Evolutionary conservation across 768 basidiomycete species (phyloP).

Genomic region (Trametes elegans): DNA sequence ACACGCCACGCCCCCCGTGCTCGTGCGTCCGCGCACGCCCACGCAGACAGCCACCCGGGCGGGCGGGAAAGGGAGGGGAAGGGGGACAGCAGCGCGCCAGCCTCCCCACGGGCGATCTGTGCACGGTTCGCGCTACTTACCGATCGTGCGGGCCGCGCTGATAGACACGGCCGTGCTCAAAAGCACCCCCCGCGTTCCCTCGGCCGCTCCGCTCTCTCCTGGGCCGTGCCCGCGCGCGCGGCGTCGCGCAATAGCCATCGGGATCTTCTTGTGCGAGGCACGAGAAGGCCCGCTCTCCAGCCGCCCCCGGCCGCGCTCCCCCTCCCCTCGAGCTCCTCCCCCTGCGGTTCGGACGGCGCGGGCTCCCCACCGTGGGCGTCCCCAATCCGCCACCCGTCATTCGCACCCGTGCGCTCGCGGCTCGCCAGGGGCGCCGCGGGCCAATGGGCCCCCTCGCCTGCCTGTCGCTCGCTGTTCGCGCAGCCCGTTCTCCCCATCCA

Average conservation of each 20-base stretch:
- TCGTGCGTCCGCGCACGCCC: too few species aligned
- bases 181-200: slow-evolving; percentile 20
- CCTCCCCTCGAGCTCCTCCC: not conserved
- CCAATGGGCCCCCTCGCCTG: slow-evolving; percentile 5
- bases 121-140: slow-evolving; percentile 11
- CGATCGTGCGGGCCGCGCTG: slow-evolving; percentile 21
- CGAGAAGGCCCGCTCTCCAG: slow-evolving; percentile 12
- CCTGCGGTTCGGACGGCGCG: slow-evolving; percentile 4
- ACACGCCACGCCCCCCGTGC: not conserved
- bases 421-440: slow-evolving; percentile 5
- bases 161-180: slow-evolving; percentile 24
- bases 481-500: not conserved
- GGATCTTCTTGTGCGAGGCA: slow-evolving; percentile 17
- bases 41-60: too few species aligned
- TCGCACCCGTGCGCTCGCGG: too few species aligned
- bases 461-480: slow-evolving; percentile 11
- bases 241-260: slow-evolving; percentile 20
- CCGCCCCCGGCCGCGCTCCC: slow-evolving; percentile 3
- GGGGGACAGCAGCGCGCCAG: too few species aligned
- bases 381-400: slow-evolving; percentile 5
- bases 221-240: slow-evolving; percentile 13
- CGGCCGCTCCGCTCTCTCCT: slow-evolving; percentile 18
- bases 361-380: not conserved
- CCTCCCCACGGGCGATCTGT: slow-evolving; percentile 8
- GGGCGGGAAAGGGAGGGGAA: too few species aligned